phyloP scores from a whole-genome alignment of 306 rosid species.

The Luffa acutangula region DNA sequence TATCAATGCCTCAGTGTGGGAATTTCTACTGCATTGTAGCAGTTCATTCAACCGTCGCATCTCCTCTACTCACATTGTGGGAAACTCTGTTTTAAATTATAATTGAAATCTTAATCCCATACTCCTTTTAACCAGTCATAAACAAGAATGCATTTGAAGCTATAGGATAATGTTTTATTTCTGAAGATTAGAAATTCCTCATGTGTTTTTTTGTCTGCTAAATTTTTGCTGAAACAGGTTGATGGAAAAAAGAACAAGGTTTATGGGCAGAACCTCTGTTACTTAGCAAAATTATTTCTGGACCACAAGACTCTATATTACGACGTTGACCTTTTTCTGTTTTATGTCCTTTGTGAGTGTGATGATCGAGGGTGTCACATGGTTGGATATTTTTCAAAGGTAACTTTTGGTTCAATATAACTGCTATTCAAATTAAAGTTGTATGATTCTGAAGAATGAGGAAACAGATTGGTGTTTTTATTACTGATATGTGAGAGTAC shows the following conservation, averaged over 20 bases:
- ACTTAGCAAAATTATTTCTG: constrained; percentile 92
- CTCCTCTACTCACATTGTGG: neutral
- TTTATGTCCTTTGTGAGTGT: constrained; percentile 88
- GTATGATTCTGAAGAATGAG: neutral
- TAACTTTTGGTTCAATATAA: constrained; percentile 9
- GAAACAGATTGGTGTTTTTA: neutral
- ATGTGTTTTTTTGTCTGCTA: neutral
- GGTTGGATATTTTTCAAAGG: constrained; percentile 99
- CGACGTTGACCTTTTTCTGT: constrained; percentile 93
- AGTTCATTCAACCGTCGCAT: neutral
- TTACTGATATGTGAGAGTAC: neutral
- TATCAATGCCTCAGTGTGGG: neutral
- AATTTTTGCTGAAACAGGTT: constrained; percentile 48
- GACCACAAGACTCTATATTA: constrained; percentile 99
- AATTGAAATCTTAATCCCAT: neutral
- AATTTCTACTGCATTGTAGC: neutral
- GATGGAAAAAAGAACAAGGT: constrained; percentile 99
- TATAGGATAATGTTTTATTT: neutral
- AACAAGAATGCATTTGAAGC: neutral
- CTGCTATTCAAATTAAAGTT: neutral
- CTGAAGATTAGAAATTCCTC: neutral
- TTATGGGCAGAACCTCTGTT: constrained; percentile 97
- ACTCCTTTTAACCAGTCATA: neutral
- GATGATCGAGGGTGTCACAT: constrained; percentile 99
- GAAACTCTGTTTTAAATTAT: neutral